These are phyloP conservation scores for Irpex lacteus DNA, from an alignment of 1,284 basidiomycete species.

Conservation along the genomic window DNA sequence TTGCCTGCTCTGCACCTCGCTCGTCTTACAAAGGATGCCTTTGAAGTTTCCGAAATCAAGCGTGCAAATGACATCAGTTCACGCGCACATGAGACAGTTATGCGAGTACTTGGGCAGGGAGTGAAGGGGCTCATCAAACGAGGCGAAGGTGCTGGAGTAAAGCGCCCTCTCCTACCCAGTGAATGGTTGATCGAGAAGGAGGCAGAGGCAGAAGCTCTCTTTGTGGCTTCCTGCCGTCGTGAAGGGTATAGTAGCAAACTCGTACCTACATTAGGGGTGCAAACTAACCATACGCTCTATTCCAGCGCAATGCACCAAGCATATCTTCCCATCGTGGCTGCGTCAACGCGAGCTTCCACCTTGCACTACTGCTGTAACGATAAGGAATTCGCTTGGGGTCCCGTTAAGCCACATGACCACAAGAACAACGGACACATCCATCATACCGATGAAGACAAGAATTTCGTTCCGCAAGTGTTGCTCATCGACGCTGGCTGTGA, in stretches of 20 bases:
- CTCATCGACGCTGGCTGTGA: slow-evolving; percentile 93
- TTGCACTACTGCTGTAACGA: slow-evolving; percentile 90
- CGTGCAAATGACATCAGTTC: slow-evolving; percentile 84
- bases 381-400: slow-evolving; percentile 77
- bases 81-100: slow-evolving; percentile 84
- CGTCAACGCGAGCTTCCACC: slow-evolving; percentile 79
- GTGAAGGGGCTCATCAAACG: slow-evolving; percentile 52
- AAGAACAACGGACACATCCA: slow-evolving; percentile 48
- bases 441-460: slow-evolving; percentile 30
- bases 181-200: slow-evolving; percentile 90
- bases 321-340: slow-evolving; percentile 88
- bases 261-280: not conserved
- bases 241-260: slow-evolving; percentile 59
- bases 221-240: slow-evolving; percentile 82
- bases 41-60: slow-evolving; percentile 73
- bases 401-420: slow-evolving; percentile 54
- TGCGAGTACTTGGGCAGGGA: slow-evolving; percentile 82
- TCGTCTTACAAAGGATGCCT: slow-evolving; percentile 71
- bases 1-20: slow-evolving; percentile 74
- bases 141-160: slow-evolving; percentile 42
- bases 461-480: slow-evolving; percentile 72
- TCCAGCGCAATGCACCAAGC: slow-evolving; percentile 79
- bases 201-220: slow-evolving; percentile 87
- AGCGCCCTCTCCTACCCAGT: slow-evolving; percentile 58
- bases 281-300: not conserved